Percentiles rank a stretch among this genome's conserved stretches.
phyloP scores from a whole-genome alignment of 2,329 filamentous ascomycete genomes.

The Trichophyton mentagrophytes region DNA sequence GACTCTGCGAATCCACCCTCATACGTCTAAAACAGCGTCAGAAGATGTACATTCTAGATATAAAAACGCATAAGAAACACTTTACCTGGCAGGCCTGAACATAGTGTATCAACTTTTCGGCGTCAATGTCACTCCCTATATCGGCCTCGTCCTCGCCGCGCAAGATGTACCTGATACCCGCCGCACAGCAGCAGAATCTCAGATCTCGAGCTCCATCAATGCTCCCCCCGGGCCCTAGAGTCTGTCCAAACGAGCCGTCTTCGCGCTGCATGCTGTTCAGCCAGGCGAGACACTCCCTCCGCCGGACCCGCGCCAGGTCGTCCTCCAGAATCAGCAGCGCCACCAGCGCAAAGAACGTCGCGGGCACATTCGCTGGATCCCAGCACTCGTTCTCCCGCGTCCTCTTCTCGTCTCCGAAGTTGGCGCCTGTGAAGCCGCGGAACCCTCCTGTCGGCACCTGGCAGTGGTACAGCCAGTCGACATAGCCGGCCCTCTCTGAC shows the following conservation, averaged over 20 bases:
- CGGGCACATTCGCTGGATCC: conserved; percentile 72
- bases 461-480: conserved; percentile 52
- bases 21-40: conserved; percentile 47
- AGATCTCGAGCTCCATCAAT: conserved; percentile 74
- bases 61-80: background rate
- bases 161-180: conserved; percentile 70
- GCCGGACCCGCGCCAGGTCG: conserved; percentile 52
- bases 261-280: conserved; percentile 59
- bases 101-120: conserved; percentile 56
- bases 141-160: conserved; percentile 46
- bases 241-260: conserved; percentile 87
- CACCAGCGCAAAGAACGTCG: conserved; percentile 78
- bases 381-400: conserved; percentile 44
- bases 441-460: conserved; percentile 76
- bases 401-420: conserved; percentile 37
- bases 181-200: conserved; percentile 75
- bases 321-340: conserved; percentile 55
- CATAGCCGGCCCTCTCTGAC: conserved; percentile 51
- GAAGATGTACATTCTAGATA: background rate
- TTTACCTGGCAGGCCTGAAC: conserved; percentile 52
- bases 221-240: conserved; percentile 46
- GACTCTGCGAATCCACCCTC: conserved; percentile 75
- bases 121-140: conserved; percentile 55
- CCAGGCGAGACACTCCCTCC: conserved; percentile 59
- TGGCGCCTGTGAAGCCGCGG: conserved; percentile 64